phyloP scores from a whole-genome alignment of 108 stramenopile genomes.

The Cyclostephanos tholiformis region DNA sequence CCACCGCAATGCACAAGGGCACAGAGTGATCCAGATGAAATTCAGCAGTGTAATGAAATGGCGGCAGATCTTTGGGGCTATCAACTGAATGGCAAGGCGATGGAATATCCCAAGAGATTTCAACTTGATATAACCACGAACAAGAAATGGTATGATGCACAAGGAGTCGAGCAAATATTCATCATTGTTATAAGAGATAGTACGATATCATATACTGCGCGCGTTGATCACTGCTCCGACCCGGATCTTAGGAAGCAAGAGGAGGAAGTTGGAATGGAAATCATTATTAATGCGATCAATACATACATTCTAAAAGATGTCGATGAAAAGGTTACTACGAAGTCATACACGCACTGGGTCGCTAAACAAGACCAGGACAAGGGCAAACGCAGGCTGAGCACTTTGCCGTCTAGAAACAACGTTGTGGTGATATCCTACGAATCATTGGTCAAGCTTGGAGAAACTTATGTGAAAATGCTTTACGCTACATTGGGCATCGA shows the following conservation, averaged over 20 bases:
- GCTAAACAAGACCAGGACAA: conserved; percentile 16
- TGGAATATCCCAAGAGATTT: conserved; percentile 27
- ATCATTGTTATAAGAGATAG: conserved; percentile 32
- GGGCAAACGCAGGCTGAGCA: not conserved
- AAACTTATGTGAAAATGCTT: conserved; percentile 30
- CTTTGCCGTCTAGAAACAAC: conserved; percentile 11
- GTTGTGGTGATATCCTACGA: conserved; percentile 44
- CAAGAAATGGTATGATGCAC: conserved; percentile 38
- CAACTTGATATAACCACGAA: conserved; percentile 30
- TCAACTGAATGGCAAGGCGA: conserved; percentile 2
- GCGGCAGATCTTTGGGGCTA: conserved; percentile 17
- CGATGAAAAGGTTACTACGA: conserved; percentile 4
- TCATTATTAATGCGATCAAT: conserved; percentile 34
- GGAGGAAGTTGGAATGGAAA: conserved; percentile 30
- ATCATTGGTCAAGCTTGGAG: conserved; percentile 29
- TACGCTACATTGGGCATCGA: conserved; percentile 29
- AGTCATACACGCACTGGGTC: conserved; percentile 18
- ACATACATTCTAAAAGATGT: conserved; percentile 21
- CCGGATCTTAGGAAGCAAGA: conserved; percentile 11
- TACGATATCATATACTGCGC: conserved; percentile 13
- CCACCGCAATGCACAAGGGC: conserved; percentile 21
- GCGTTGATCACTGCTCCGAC: conserved; percentile 7
- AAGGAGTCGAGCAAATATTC: conserved; percentile 34
- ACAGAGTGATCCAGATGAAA: not conserved
- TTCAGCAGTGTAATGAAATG: conserved; percentile 22